These are phyloP conservation scores for Trichosporon sp. DNA, from an alignment of 1,284 basidiomycete species.

Conservation along the genomic window DNA sequence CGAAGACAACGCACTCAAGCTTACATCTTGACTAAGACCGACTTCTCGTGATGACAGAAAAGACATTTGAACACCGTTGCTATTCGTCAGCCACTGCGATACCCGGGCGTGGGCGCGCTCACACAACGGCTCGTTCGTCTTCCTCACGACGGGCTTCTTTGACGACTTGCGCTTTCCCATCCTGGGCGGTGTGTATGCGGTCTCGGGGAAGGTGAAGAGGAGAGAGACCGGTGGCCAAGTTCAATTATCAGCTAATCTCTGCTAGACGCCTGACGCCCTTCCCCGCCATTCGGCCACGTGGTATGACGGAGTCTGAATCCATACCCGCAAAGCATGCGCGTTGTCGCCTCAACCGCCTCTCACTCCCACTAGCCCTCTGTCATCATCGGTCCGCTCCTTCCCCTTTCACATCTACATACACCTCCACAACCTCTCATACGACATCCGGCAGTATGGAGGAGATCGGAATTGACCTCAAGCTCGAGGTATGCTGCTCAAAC, in stretches of 20 bases:
- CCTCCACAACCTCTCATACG: background rate
- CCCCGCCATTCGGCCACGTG: background rate
- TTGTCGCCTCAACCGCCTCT: slow-evolving; percentile 4
- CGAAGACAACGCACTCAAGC: slow-evolving; percentile 1
- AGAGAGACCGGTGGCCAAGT: background rate
- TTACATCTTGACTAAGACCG: slow-evolving; percentile 40
- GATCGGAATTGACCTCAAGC: slow-evolving; percentile 69
- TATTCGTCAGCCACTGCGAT: slow-evolving; percentile 22
- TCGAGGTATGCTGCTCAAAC: slow-evolving; percentile 57
- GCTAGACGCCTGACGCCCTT: background rate
- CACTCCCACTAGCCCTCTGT: background rate
- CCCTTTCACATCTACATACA: background rate
- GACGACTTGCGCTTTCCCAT: slow-evolving; percentile 49
- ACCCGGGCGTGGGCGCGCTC: too few species aligned
- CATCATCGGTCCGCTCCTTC: slow-evolving; percentile 7
- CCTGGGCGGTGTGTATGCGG: slow-evolving; percentile 2
- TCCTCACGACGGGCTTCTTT: slow-evolving; percentile 37
- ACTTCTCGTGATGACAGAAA: slow-evolving; percentile 46
- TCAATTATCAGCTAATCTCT: background rate
- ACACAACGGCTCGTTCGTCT: slow-evolving; percentile 35
- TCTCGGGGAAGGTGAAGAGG: background rate
- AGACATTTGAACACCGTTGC: slow-evolving; percentile 47
- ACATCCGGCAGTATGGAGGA: slow-evolving; percentile 47
- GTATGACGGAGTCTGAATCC: slow-evolving; percentile 16
- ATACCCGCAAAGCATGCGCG: slow-evolving; percentile 27